These are phyloP conservation scores for Noccaea bulbosa DNA, from an alignment of 345 rosid genomes.

Conservation along the genomic window DNA sequence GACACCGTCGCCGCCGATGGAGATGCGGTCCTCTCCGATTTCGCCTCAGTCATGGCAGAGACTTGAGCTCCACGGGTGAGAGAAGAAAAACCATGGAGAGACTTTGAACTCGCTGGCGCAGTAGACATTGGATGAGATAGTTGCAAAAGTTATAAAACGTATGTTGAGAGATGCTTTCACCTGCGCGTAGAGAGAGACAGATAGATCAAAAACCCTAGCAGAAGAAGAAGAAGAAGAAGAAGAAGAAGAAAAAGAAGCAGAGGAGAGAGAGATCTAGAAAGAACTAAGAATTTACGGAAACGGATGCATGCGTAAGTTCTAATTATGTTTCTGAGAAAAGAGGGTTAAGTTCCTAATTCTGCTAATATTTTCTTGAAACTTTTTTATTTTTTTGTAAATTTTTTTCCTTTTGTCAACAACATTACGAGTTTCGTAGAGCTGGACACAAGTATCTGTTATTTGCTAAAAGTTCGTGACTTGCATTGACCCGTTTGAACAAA, in stretches of 20 bases:
- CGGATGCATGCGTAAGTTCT: conserved; percentile 62
- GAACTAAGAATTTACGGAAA: conserved; percentile 43
- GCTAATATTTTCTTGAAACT: not conserved
- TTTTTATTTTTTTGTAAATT: no score
- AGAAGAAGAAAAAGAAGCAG: not conserved
- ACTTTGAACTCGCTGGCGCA: conserved; percentile 68
- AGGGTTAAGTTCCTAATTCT: no score
- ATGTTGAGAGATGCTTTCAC: not conserved
- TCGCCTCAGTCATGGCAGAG: conserved; percentile 34
- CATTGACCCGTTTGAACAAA: no score
- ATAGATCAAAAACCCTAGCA: conserved; percentile 40
- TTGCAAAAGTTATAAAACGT: not conserved
- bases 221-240: not conserved
- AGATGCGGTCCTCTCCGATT: conserved; percentile 40
- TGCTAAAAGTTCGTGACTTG: no score
- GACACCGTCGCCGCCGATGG: conserved; percentile 38
- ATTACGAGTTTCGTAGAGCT: no score
- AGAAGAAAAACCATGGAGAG: conserved; percentile 73
- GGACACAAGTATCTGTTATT: no score
- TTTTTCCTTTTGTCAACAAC: no score
- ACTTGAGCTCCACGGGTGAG: conserved; percentile 37
- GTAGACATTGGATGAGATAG: conserved; percentile 51
- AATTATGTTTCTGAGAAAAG: conserved; percentile 47
- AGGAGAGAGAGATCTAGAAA: conserved; percentile 17
- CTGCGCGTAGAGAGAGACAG: conserved; percentile 11